Evolutionary conservation across 2,329 filamentous ascomycete species (phyloP).

Genomic region (Xylariomycetidae sp.): DNA sequence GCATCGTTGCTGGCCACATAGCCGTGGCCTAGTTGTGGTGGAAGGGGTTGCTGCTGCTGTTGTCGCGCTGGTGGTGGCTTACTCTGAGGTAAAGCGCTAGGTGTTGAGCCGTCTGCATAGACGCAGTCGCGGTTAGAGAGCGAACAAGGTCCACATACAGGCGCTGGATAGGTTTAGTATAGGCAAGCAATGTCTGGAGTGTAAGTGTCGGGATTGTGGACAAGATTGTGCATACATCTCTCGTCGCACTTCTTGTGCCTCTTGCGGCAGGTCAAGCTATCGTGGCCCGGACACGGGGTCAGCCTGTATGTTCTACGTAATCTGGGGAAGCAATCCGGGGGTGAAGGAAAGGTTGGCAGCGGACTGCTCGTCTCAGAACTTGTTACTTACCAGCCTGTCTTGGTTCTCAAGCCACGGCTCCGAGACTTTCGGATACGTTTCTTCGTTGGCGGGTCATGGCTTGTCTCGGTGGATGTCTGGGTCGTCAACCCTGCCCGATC

Average conservation of each 20-base stretch:
- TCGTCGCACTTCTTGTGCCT: conserved; percentile 19
- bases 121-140: conserved; percentile 15
- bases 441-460: conserved; percentile 5
- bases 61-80: conserved; percentile 1
- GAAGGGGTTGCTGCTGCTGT: too few species aligned
- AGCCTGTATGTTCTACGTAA: conserved; percentile 1
- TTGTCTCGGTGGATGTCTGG: not conserved
- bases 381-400: conserved; percentile 13
- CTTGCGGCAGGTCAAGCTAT: conserved; percentile 11
- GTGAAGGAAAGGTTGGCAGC: not conserved
- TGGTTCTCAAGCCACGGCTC: conserved; percentile 15
- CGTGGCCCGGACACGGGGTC: not conserved
- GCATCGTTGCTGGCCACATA: not conserved
- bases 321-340: conserved; percentile 1
- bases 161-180: conserved; percentile 6
- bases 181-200: not conserved
- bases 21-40: too few species aligned
- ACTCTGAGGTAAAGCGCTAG: conserved; percentile 4
- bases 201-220: not conserved
- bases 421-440: conserved; percentile 17
- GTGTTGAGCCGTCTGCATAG: conserved; percentile 8
- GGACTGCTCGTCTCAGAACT: too few species aligned
- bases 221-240: conserved; percentile 8
- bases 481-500: conserved; percentile 3
- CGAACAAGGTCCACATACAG: conserved; percentile 15